Evolutionary conservation across 1,139 yeast species (phyloP), one percentile per base, ranked within the genome.

Genomic region (Candida gigantensis): DNA sequence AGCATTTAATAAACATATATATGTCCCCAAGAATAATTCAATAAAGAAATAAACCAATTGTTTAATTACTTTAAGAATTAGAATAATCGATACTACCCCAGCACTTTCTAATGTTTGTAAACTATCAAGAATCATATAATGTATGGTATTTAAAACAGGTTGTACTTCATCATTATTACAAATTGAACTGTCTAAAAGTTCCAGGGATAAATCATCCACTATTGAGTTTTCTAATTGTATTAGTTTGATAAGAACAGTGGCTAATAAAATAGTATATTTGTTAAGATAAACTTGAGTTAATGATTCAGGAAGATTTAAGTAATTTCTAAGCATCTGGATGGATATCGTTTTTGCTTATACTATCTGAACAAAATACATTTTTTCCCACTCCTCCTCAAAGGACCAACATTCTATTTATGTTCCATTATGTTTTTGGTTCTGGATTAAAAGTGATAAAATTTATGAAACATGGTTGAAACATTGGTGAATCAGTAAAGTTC

Each of bases 11-110:
- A 92, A 65, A 60, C 98, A 92, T 0, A 86, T 81, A 58, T 85
- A 86, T 0, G 97, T 90, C 0, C 97, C 97, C 6, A 89, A 60
- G 35, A 84, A 74, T 44, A 90, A 51, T 28, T 87, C 89, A 12
- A 92, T 60, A 16, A 79, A 67, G 52, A 92, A 89, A 8, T 78
- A 52, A 0, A 86, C 56, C 24, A 89, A 46, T 31, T 74, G 70
- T 47, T 85, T 82, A 10, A 82, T 63, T 0, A 81, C 81, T 24
- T 36, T 39, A 14, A 39, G 30, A n/a, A 39, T 34, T 10, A 44
- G 29, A 10, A 44, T 31, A 3, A 42, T 27, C 8, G 36, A 42
- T 3, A 33, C 34, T 8, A 45, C 24, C 5, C 44, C 40, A 3
- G 47, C 34, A 11, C 30, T 21, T 23, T 45, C 39, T n/a, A 44